These are phyloP conservation scores for Tilletia horrida DNA, from an alignment of 1,284 basidiomycete species.

Conservation along the genomic window DNA sequence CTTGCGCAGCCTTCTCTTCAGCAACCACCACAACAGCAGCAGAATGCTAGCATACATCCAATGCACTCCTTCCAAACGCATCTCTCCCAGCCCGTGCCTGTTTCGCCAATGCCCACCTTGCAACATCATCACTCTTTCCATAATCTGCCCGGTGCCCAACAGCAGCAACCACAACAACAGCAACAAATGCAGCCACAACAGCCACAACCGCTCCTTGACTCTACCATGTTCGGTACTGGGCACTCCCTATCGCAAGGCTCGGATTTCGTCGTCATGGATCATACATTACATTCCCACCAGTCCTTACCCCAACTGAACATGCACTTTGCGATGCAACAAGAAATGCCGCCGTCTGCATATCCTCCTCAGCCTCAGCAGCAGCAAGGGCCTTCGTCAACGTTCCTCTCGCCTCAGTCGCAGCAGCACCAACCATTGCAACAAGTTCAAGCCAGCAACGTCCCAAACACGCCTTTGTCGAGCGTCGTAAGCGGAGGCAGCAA, in stretches of 20 bases:
- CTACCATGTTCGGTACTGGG: background rate
- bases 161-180: background rate
- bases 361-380: background rate
- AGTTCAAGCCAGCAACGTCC: background rate
- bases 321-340: background rate
- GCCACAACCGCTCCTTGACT: background rate
- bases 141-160: background rate
- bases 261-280: background rate
- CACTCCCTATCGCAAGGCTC: background rate
- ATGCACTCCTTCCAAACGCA: background rate
- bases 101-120: background rate
- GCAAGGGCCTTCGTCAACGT: background rate
- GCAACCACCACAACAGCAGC: background rate
- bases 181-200: background rate
- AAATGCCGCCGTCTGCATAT: background rate
- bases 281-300: slow-evolving; percentile 2
- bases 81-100: background rate
- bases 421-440: background rate
- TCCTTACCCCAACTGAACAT: background rate
- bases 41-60: background rate
- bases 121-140: slow-evolving; percentile 13
- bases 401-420: background rate
- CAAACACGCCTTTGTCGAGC: background rate
- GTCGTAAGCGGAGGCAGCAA: slow-evolving; percentile 9
- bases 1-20: too few species aligned